These are phyloP conservation scores for Musa balbisiana DNA, from an alignment of 202 grass and related monocot species.

Conservation along the genomic window DNA sequence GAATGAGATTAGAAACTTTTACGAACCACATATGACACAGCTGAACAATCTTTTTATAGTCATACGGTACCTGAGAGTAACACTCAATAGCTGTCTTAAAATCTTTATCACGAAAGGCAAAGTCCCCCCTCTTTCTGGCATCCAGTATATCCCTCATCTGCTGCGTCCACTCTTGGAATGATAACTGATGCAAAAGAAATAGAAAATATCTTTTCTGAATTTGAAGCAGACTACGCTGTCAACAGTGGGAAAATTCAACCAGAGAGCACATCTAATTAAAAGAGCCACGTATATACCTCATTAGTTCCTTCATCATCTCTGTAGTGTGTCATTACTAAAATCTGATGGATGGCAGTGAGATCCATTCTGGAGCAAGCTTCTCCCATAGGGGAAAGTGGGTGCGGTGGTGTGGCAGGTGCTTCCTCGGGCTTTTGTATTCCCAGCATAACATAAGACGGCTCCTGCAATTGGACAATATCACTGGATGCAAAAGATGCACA, in stretches of 20 bases:
- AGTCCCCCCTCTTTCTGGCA: constrained; percentile 66
- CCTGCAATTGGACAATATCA: constrained; percentile 31
- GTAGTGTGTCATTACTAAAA: constrained; percentile 68
- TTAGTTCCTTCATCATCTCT: constrained; percentile 89
- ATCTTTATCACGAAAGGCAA: constrained; percentile 93
- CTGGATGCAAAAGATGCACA: not conserved
- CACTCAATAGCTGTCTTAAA: constrained; percentile 76
- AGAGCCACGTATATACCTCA: constrained; percentile 41
- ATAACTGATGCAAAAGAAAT: constrained; percentile 52
- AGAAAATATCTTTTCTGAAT: not conserved
- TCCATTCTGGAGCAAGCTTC: constrained; percentile 94
- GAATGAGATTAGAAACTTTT: not conserved
- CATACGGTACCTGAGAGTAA: constrained; percentile 56
- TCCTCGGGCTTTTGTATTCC: constrained; percentile 67
- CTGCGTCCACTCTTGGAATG: constrained; percentile 98
- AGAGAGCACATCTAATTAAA: not conserved
- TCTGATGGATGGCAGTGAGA: constrained; percentile 90
- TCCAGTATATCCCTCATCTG: constrained; percentile 86
- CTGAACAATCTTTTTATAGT: not conserved
- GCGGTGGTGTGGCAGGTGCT: constrained; percentile 24
- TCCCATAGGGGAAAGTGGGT: constrained; percentile 64
- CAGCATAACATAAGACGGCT: constrained; percentile 79
- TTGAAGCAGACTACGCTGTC: too few species aligned
- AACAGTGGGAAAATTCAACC: not conserved
- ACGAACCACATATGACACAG: not conserved